Evolutionary conservation across 169 alveolate genomes (phyloP).

Genomic region (Plasmodium gaboni): DNA sequence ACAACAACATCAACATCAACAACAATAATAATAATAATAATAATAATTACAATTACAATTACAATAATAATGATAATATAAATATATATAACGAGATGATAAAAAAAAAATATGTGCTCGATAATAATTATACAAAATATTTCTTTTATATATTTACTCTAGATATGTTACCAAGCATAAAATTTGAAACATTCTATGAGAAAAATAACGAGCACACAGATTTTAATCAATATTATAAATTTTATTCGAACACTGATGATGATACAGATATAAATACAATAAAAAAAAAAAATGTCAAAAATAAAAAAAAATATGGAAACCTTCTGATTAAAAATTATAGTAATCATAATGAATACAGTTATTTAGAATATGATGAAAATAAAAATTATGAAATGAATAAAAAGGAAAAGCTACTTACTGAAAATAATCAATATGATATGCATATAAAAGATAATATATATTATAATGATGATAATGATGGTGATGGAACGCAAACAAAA

Average conservation of each 20-base stretch:
- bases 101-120: too few species aligned
- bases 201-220: background rate
- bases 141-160: constrained; percentile 71
- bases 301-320: too few species aligned
- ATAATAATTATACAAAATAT: constrained; percentile 16
- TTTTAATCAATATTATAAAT: background rate
- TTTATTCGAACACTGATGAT: constrained; percentile 10
- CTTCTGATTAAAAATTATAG: background rate
- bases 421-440: background rate
- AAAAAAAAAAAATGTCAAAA: background rate
- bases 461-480: background rate
- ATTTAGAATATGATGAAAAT: background rate
- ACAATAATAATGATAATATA: too few species aligned
- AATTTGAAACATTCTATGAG: constrained; percentile 59
- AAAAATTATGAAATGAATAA: background rate
- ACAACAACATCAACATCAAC: too few species aligned
- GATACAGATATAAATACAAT: background rate
- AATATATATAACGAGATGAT: too few species aligned
- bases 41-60: too few species aligned
- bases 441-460: background rate
- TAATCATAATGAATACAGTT: background rate
- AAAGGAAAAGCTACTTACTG: background rate
- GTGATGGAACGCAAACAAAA: background rate
- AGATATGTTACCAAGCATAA: constrained; percentile 54
- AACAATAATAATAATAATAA: too few species aligned